A percentile compares a stretch with the other conserved stretches of the same genome.
Evolutionary conservation across 2,329 filamentous ascomycete species (phyloP).

Genomic region (Endocalyx cinctus): DNA sequence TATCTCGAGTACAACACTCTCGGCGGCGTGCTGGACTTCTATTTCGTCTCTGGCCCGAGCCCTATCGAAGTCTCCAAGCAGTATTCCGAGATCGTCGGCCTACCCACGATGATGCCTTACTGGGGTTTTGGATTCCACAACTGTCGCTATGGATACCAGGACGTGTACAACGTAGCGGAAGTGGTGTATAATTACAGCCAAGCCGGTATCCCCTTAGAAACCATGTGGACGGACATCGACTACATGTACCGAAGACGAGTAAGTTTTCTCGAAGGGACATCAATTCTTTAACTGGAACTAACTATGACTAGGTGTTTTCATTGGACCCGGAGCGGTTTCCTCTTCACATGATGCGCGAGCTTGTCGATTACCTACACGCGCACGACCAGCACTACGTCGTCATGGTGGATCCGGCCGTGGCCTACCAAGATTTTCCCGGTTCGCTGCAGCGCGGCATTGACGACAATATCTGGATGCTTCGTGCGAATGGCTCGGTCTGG

Average conservation of each 20-base stretch:
- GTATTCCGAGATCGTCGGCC: constrained; percentile 52
- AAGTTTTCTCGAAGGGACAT: no score
- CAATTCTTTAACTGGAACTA: constrained; percentile 8
- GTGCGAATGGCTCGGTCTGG: constrained; percentile 51
- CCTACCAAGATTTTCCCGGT: constrained; percentile 41
- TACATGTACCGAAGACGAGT: constrained; percentile 51
- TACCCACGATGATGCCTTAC: constrained; percentile 60
- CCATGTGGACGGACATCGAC: constrained; percentile 64
- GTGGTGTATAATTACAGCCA: constrained; percentile 63
- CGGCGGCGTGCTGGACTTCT: constrained; percentile 71
- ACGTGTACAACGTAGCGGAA: constrained; percentile 61
- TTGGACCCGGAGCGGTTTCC: constrained; percentile 62
- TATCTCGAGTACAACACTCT: constrained; percentile 77
- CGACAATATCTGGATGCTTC: constrained; percentile 42
- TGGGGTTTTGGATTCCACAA: constrained; percentile 60
- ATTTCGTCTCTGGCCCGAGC: constrained; percentile 57
- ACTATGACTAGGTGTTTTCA: constrained; percentile 49
- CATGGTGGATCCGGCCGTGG: constrained; percentile 70
- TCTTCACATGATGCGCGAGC: constrained; percentile 55
- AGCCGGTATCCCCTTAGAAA: constrained; percentile 63
- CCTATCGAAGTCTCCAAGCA: constrained; percentile 55
- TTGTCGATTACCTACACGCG: constrained; percentile 62
- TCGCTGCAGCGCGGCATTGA: constrained; percentile 37
- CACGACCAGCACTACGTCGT: constrained; percentile 67
- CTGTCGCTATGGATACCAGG: constrained; percentile 61